Conservation (phyloP, 2,329 filamentous ascomycete species). For the Aspergillus udagawae region DNA sequence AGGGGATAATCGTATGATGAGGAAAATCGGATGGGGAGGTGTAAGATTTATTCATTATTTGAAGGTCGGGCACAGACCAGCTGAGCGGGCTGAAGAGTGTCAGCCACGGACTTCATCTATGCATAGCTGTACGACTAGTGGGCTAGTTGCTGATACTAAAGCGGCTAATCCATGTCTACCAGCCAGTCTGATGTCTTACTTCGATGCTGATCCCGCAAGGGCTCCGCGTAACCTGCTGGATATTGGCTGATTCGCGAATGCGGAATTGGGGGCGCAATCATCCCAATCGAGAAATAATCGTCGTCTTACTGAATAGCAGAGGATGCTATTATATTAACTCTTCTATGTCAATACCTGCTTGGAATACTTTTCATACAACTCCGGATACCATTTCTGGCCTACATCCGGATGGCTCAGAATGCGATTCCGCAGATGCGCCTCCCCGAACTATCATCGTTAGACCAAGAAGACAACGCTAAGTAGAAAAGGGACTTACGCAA, state of each 20-base stretch:
- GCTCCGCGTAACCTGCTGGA: too few relatives aligned
- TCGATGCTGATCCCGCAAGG: not conserved
- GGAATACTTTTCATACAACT: conserved; percentile 28
- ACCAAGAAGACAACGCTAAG: rapidly evolving
- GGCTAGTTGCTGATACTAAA: not conserved
- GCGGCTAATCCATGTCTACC: not conserved
- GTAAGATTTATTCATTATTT: not conserved
- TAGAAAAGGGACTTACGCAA: conserved; percentile 22
- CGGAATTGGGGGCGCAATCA: not conserved
- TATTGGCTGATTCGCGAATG: not conserved
- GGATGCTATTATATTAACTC: not conserved
- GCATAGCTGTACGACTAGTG: not conserved
- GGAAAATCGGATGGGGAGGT: not conserved
- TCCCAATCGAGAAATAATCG: not conserved
- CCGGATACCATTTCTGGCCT: conserved; percentile 33
- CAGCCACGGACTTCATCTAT: not conserved
- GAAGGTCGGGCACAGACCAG: not conserved
- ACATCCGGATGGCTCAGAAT: conserved; percentile 36
- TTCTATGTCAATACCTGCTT: conserved; percentile 14
- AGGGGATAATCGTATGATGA: not conserved
- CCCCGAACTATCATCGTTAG: conserved; percentile 27
- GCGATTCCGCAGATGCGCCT: conserved; percentile 34
- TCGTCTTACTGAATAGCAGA: not conserved
- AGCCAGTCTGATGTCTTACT: not conserved
- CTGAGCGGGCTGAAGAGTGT: not conserved